phyloP scores from a whole-genome alignment of 805 yeast genomes.

The Komagataella populi region DNA sequence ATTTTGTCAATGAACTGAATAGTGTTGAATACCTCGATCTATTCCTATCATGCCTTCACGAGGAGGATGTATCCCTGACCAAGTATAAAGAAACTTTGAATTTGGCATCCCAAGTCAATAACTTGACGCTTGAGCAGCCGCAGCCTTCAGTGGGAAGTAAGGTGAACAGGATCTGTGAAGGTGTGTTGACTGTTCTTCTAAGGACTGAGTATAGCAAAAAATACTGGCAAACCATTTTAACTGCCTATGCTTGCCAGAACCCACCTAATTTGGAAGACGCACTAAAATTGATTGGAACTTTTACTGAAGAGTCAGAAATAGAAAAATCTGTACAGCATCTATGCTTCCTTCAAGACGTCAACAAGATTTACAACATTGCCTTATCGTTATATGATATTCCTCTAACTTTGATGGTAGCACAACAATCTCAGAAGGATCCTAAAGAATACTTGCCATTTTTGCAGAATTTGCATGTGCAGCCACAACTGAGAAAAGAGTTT shows the following conservation, averaged over 20 bases:
- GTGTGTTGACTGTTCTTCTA: slow-evolving; percentile 42
- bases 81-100: slow-evolving; percentile 66
- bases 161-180: slow-evolving; percentile 66
- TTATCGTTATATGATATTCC: slow-evolving; percentile 74
- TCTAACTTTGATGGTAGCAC: slow-evolving; percentile 75
- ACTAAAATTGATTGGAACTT: slow-evolving; percentile 41
- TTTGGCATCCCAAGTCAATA: slow-evolving; percentile 4
- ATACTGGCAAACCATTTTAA: slow-evolving; percentile 66
- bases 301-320: slow-evolving; percentile 29
- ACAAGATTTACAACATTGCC: slow-evolving; percentile 64
- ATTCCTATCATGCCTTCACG: slow-evolving; percentile 73
- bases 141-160: slow-evolving; percentile 20
- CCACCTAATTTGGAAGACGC: slow-evolving; percentile 83
- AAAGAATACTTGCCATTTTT: slow-evolving; percentile 91
- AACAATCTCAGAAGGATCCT: slow-evolving; percentile 95
- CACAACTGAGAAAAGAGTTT: slow-evolving; percentile 54
- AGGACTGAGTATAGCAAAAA: slow-evolving; percentile 35
- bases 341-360: slow-evolving; percentile 85
- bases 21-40: slow-evolving; percentile 70
- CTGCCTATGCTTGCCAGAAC: slow-evolving; percentile 83
- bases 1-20: slow-evolving; percentile 57
- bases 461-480: slow-evolving; percentile 60
- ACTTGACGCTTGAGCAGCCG: neutral
- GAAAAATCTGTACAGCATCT: slow-evolving; percentile 68
- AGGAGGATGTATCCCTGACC: slow-evolving; percentile 73